A percentile compares a stretch with the other conserved stretches of the same genome.
Evolutionary conservation across 305 asterid genomes (phyloP).

Genomic region (Rubia balearica): DNA sequence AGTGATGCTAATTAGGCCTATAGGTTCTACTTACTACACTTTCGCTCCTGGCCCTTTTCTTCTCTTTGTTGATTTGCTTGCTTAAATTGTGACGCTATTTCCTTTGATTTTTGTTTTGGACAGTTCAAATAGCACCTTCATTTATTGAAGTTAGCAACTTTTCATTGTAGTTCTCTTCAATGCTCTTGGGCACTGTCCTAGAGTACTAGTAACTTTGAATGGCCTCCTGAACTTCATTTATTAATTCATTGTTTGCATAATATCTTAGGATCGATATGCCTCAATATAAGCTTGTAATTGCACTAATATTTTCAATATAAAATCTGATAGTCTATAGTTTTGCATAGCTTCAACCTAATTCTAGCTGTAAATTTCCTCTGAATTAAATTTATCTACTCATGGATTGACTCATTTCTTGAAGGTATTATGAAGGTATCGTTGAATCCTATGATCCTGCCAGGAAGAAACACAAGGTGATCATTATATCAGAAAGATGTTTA

Average conservation of each 20-base stretch:
- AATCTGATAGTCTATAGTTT: not conserved
- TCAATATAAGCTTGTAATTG: not conserved
- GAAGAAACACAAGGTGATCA: constrained; percentile 54
- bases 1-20: constrained; percentile 9
- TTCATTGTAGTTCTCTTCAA: not conserved
- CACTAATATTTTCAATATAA: not conserved
- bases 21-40: not conserved
- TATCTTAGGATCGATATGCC: not conserved
- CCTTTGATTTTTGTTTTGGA: not conserved
- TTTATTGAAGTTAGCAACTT: not conserved
- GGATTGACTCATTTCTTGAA: constrained; percentile 29
- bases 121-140: not conserved
- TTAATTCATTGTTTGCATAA: not conserved
- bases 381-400: constrained; percentile 3
- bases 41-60: not conserved
- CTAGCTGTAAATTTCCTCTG: not conserved
- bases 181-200: not conserved
- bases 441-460: constrained; percentile 41
- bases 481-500: not conserved
- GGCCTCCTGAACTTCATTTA: not conserved
- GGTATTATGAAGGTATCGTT: constrained; percentile 61
- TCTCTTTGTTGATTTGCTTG: not conserved
- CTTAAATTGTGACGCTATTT: not conserved
- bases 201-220: not conserved
- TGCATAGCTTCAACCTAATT: not conserved